Base-by-base conservation (phyloP, 2,329 filamentous ascomycete genomes). In the Fusarium coicis region DNA sequence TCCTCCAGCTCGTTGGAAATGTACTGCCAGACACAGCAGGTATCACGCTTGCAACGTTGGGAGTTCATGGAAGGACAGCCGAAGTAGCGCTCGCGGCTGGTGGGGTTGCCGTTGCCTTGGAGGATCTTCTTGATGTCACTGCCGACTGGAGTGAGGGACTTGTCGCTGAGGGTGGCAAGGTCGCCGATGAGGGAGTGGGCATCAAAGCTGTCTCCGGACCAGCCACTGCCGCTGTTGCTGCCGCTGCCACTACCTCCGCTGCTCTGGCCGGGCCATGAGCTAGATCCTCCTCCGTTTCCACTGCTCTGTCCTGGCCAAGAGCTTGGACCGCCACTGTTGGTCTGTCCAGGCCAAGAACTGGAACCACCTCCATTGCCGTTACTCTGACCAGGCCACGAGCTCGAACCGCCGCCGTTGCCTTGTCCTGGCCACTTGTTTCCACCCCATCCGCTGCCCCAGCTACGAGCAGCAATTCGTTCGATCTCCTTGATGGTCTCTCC, bases 11-110 rank as follows among this genome's bases (percentile, higher is more conserved):
- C 82, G 49, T 81, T 77, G 19, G 81, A 79, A 60, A 86, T 81
- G 74, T 84, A 80, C 66, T 83, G 80, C 84, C 84, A 86, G 34
- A 85, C 79, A 66, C 84, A 86, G 77, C 84, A 86, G 3, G 83
- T 82, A 53, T 86, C 84, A 23, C 76, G 67, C 42, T 72, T 74
- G 69, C 83, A 85, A 4, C 74, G 77, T 8, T 21, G 49, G 2
- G 66, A 69, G 64, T 73, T 66, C 46, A 74, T 72, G 3, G 68
- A 55, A 11, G 80, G 79, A 37, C 74, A 76, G 19, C 76, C 52
- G 34, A 75, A 54, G 36, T 80, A 76, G 3, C 67, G 61, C 9
- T 77, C 78, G 26, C 74, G 53, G 39, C 76, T 77, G 26, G 77
- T 78, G 10, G 78, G 74, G 57, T 77, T 74, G 18, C 76, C 78